Conservation (phyloP, 805 yeast species). For the Starmerella apicola region DNA sequence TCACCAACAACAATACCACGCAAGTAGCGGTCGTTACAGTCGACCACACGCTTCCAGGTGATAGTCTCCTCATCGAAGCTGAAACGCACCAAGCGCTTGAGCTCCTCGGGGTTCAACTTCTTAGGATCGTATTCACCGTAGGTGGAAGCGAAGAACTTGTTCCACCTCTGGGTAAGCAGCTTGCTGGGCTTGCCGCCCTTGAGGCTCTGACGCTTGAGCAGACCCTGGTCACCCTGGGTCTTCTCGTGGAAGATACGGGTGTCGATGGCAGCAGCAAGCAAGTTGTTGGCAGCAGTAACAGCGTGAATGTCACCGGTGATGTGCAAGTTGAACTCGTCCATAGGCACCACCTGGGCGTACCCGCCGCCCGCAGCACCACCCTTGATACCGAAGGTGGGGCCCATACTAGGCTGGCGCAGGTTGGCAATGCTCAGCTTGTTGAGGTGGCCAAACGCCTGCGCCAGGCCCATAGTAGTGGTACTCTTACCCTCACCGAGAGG, state of each 20-base stretch:
- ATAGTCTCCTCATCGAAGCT: constrained; percentile 83
- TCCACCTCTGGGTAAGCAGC: constrained; percentile 63
- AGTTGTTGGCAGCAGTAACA: constrained; percentile 82
- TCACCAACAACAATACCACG: constrained; percentile 83
- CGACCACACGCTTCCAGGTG: constrained; percentile 87
- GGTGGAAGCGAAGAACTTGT: too few relatives aligned
- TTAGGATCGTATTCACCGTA: constrained; percentile 60
- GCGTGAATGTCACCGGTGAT: constrained; percentile 97
- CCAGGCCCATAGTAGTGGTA: constrained; percentile 89
- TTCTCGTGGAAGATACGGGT: constrained; percentile 92
- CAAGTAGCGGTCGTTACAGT: constrained; percentile 82
- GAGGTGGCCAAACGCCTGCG: constrained; percentile 86
- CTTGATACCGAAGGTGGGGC: constrained; percentile 96
- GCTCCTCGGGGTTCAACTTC: constrained; percentile 65
- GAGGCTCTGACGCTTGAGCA: constrained; percentile 65
- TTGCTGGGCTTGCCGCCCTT: constrained; percentile 74
- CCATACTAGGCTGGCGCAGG: constrained; percentile 97
- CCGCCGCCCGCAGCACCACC: constrained; percentile 99
- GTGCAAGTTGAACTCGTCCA: constrained; percentile 98
- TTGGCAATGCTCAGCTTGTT: constrained; percentile 76
- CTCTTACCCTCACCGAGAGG: constrained; percentile 98
- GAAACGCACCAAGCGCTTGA: constrained; percentile 61
- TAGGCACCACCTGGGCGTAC: constrained; percentile 92
- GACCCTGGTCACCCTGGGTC: constrained; percentile 69
- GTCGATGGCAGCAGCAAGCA: constrained; percentile 92